Conservation (phyloP, 257 asterid genomes). For the Solanum ossicruentum region DNA sequence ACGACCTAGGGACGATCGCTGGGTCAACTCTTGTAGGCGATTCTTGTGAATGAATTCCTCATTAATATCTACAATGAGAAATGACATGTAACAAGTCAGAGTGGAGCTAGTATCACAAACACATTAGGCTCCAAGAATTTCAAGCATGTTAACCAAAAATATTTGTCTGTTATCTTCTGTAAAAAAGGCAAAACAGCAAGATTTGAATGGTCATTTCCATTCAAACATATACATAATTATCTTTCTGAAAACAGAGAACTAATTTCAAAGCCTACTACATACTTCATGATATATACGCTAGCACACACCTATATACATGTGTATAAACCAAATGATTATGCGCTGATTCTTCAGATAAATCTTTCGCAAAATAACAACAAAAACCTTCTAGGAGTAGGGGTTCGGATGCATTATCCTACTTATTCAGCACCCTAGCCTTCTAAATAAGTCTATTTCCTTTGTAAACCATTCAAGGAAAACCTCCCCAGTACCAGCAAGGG, state of each 20-base stretch:
- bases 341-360: neutral
- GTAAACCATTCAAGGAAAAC: neutral
- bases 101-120: neutral
- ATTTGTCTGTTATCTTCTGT: neutral
- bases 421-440: neutral
- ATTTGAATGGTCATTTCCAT: neutral
- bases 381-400: neutral
- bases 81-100: neutral
- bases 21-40: constrained; percentile 16
- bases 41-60: constrained; percentile 1
- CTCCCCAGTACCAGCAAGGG: neutral
- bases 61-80: neutral
- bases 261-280: neutral
- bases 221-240: neutral
- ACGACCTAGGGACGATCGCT: neutral
- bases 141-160: neutral
- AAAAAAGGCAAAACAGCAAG: neutral
- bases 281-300: neutral
- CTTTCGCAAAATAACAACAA: neutral
- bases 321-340: neutral
- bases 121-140: neutral
- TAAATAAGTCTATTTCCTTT: neutral
- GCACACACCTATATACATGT: neutral
- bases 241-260: neutral
- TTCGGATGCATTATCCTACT: neutral